Base-by-base conservation (phyloP, 208 protist species). In the Leishmania gerbilli region DNA sequence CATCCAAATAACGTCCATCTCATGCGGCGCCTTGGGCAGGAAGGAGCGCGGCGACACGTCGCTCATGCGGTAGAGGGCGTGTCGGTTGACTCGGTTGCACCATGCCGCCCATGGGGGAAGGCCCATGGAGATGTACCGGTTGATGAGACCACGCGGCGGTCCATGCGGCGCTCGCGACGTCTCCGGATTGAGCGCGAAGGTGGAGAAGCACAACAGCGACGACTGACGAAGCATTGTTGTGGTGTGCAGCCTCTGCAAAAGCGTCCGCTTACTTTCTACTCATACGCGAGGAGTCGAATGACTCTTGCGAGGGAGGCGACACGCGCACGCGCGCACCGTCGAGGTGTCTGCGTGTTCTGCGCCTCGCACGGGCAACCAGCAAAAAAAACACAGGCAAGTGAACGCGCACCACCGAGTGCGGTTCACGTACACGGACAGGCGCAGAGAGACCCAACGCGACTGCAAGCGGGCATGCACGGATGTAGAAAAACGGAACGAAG, bases 1-100 rank as follows among this genome's bases (percentile, higher is more conserved):
- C 62, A 97, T 77, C 93, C 95, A 98, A 85, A 98, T 97, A 9
- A 96, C 95, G 79, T 98, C 93, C 92, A 98, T 96, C 83, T 96
- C 88, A 19, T 98, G 95, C 37, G 93, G 91, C 8, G 88, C 79
- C 79, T 93, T 93, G 31, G 95, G 95, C 8, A 96, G 82, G 67
- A 98, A 94, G 27, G 74, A 74, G 56, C 93, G 95, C 47, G 91
- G 87, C 6, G 88, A 88, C n/a, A 95, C 87, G 53, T 95, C 92
- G 53, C 89, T 92, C 92, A 98, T 94, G 69, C 93, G 91, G 87
- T 98, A 98, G 51, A 95, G 87, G 17, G 93, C 82, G 74, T 97
- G 90, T 34, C 92, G 90, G 84, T 95, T 96, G 8, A 98, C 88
- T 21, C 89, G 87, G 77, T 95, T 96, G 80, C 93, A 96, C 92